Evolutionary conservation across 2,329 filamentous ascomycete species (phyloP).

Genomic region (Ceratocystis cubensis): DNA sequence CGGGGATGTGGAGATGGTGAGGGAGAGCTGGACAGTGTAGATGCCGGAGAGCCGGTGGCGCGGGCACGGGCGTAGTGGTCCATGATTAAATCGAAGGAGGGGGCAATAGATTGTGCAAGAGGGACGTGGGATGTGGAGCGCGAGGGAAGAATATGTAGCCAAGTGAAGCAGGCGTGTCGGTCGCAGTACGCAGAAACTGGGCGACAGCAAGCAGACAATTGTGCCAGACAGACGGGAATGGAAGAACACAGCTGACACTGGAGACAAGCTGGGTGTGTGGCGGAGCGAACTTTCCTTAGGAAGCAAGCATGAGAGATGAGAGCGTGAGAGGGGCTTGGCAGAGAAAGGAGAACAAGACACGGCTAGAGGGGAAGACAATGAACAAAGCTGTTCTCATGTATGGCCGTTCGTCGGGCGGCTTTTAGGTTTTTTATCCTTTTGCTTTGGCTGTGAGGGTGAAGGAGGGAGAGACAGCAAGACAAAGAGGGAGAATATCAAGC

Average conservation of each 20-base stretch:
- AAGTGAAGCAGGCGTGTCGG: too few relatives aligned
- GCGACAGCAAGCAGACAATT: too few relatives aligned
- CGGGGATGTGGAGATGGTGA: slow-evolving; percentile 13
- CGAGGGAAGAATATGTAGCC: not conserved
- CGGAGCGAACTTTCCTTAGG: not conserved
- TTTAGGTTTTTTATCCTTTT: not conserved
- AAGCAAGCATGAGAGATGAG: not conserved
- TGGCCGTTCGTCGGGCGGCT: not conserved
- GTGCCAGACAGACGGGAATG: too few relatives aligned
- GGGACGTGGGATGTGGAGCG: not conserved
- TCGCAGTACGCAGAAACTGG: too few relatives aligned
- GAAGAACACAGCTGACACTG: too few relatives aligned
- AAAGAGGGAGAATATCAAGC: not conserved
- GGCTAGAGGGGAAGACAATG: not conserved
- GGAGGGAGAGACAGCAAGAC: slow-evolving; percentile 11
- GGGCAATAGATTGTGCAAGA: not conserved
- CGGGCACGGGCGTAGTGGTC: slow-evolving; percentile 10
- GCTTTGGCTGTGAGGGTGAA: not conserved
- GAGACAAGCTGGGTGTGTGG: not conserved
- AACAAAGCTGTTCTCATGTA: not conserved
- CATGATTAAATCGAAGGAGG: not conserved
- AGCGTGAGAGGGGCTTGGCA: not conserved
- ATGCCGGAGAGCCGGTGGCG: slow-evolving; percentile 9
- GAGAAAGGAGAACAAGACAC: not conserved
- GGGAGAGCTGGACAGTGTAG: not conserved